Percentiles rank a stretch among this genome's conserved stretches.
Conservation (phyloP, 148 eudicot genomes). For the Cornus florida region DNA sequence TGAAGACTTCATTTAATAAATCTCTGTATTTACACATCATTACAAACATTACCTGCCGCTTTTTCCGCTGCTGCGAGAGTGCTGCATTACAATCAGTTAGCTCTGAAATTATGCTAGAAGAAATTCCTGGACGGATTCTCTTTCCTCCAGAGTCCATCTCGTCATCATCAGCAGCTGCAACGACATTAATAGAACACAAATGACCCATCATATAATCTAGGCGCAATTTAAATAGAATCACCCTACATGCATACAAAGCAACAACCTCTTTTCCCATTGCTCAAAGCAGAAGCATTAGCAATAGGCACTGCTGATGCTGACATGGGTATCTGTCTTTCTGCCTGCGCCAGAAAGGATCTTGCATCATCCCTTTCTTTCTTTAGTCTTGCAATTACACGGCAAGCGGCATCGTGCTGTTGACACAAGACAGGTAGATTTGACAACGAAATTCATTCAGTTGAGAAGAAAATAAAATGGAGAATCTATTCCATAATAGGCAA, state of each 20-base stretch:
- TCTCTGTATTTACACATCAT: neutral
- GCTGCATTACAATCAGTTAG: conserved; percentile 84
- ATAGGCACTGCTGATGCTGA: conserved; percentile 39
- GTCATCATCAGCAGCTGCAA: conserved; percentile 64
- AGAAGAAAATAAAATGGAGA: neutral
- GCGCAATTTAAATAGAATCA: conserved; percentile 2
- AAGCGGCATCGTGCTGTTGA: conserved; percentile 98
- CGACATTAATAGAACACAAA: conserved; percentile 14
- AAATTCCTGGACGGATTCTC: conserved; percentile 70
- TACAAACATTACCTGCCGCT: conserved; percentile 60
- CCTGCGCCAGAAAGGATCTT: conserved; percentile 70
- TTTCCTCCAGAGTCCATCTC: conserved; percentile 63
- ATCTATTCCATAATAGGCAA: neutral
- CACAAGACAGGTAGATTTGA: neutral
- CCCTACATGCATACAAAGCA: conserved; percentile 2
- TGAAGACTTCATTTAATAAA: neutral
- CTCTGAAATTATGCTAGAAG: conserved; percentile 65
- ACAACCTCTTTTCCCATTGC: conserved; percentile 93
- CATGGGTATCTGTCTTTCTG: conserved; percentile 75
- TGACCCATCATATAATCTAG: neutral
- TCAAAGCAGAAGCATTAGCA: conserved; percentile 52
- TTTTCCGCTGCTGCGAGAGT: conserved; percentile 89
- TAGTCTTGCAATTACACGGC: conserved; percentile 98
- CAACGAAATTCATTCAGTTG: neutral
- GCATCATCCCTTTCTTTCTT: conserved; percentile 98